These are phyloP conservation scores for Balansia obtecta DNA, from an alignment of 2,329 filamentous ascomycete genomes.

Conservation along the genomic window DNA sequence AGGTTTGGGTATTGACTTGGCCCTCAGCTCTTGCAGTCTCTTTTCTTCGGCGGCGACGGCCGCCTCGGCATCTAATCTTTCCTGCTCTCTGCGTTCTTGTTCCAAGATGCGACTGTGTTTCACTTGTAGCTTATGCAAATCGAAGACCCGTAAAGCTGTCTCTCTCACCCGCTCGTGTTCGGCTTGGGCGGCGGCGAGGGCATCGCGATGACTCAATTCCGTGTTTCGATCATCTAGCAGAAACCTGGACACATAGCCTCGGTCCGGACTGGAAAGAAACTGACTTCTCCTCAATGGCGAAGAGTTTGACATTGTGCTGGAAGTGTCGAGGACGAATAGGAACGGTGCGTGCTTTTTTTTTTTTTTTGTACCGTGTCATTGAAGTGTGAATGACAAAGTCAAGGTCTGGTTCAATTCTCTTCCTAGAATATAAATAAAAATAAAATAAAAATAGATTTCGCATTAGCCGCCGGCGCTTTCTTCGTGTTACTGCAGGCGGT, in stretches of 20 bases:
- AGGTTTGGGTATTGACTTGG: slow-evolving; percentile 31
- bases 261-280: slow-evolving; percentile 28
- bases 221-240: slow-evolving; percentile 51
- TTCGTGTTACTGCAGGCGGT: neutral
- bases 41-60: slow-evolving; percentile 33
- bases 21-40: slow-evolving; percentile 33
- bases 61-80: slow-evolving; percentile 32
- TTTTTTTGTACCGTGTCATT: slow-evolving; percentile 1
- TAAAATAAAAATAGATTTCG: neutral
- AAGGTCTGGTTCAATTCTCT: neutral
- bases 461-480: neutral
- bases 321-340: neutral
- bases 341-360: neutral
- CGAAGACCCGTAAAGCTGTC: slow-evolving; percentile 33
- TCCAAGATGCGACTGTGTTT: slow-evolving; percentile 30
- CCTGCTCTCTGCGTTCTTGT: slow-evolving; percentile 32
- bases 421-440: too few species aligned
- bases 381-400: neutral
- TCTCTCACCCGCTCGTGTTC: slow-evolving; percentile 54
- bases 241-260: slow-evolving; percentile 42
- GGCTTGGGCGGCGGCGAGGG: slow-evolving; percentile 50
- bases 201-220: slow-evolving; percentile 50
- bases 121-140: slow-evolving; percentile 33
- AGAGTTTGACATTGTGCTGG: slow-evolving; percentile 28
- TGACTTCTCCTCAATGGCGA: slow-evolving; percentile 27